phyloP scores from a whole-genome alignment of 2,329 filamentous ascomycete genomes.

The Alternaria longipes region DNA sequence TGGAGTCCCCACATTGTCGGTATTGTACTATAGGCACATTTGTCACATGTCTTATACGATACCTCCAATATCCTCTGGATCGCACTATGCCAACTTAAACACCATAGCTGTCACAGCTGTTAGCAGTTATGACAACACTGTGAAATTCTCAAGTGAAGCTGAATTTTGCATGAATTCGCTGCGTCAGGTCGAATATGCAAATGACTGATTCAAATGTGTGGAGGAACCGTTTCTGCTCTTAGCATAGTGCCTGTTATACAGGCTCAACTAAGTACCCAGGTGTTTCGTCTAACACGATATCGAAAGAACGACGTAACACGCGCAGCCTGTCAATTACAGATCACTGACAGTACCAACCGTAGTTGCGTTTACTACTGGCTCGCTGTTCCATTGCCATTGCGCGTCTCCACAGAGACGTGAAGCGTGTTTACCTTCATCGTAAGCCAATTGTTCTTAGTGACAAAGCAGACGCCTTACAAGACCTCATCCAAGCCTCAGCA shows the following conservation, averaged over 20 bases:
- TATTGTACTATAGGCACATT: conserved; percentile 3
- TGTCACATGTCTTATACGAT: conserved; percentile 6
- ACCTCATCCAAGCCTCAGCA: background rate
- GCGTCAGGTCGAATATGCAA: background rate
- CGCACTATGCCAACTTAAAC: background rate
- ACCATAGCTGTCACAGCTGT: background rate
- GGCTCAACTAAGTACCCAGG: no score
- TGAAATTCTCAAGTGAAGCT: background rate
- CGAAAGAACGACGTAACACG: background rate
- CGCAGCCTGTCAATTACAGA: background rate
- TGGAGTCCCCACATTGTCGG: conserved; percentile 1
- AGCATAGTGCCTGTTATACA: background rate
- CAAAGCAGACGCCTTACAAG: background rate
- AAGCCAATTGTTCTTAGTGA: background rate
- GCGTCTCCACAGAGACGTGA: background rate
- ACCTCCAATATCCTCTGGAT: background rate
- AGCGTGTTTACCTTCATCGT: background rate
- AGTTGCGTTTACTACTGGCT: background rate
- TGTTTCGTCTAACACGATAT: background rate
- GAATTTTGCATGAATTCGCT: background rate
- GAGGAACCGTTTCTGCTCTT: background rate
- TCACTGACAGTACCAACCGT: background rate
- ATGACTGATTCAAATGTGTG: background rate
- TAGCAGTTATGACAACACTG: background rate
- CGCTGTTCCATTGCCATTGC: background rate